These are phyloP conservation scores for Capsicum baccatum DNA, from an alignment of 257 asterid species.

Conservation along the genomic window DNA sequence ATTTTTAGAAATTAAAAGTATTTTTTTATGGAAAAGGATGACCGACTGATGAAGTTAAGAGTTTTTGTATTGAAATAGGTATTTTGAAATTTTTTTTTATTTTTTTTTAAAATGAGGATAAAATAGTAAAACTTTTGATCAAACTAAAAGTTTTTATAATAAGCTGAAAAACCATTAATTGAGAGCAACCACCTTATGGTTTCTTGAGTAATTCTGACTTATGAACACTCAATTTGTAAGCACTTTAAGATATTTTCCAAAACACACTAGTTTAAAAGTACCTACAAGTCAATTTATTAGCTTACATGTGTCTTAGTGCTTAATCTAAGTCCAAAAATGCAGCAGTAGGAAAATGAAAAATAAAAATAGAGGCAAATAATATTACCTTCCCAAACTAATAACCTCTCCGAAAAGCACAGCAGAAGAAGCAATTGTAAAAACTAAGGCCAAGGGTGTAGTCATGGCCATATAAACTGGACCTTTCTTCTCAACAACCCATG, in stretches of 20 bases:
- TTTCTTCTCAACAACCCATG: conserved; percentile 86
- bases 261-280: background rate
- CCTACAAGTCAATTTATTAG: background rate
- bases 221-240: background rate
- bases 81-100: background rate
- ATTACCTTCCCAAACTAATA: conserved; percentile 74
- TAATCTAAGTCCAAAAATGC: background rate
- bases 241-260: background rate
- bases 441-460: conserved; percentile 66
- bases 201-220: background rate
- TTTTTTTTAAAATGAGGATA: no score
- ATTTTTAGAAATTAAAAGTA: background rate
- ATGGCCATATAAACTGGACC: conserved; percentile 84
- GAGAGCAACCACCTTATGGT: background rate
- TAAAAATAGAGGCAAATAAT: no score
- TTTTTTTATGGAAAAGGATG: background rate
- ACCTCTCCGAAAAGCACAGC: conserved; percentile 70
- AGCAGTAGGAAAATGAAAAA: background rate
- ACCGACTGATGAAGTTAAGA: background rate
- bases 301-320: background rate
- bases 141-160: background rate
- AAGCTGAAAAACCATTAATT: background rate
- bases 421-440: conserved; percentile 65
- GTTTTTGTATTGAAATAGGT: background rate
- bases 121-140: background rate